These are phyloP conservation scores for Arctium minus DNA, from an alignment of 129 eudicot genomes.

Conservation along the genomic window DNA sequence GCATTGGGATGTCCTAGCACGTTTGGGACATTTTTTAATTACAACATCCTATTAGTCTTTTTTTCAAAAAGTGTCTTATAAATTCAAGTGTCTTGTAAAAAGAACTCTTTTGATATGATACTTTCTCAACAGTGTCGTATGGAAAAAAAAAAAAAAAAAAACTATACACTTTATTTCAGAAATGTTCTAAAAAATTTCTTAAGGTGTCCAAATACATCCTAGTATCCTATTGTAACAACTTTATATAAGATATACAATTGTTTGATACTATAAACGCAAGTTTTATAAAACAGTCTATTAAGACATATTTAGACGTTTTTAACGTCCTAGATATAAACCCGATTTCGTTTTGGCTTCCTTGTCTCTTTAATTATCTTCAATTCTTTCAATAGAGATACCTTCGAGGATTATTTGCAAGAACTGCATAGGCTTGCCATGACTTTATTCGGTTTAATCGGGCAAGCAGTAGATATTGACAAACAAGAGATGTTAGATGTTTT, in stretches of 20 bases:
- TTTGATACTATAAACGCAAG: neutral
- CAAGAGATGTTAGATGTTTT: constrained; percentile 22
- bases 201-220: neutral
- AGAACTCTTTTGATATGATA: too few species aligned
- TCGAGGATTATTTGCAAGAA: constrained; percentile 29
- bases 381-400: constrained; percentile 23
- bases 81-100: too few species aligned
- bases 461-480: constrained; percentile 29
- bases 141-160: too few species aligned
- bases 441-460: constrained; percentile 24
- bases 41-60: too few species aligned
- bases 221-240: neutral
- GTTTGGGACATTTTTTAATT: too few species aligned
- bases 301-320: neutral
- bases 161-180: neutral
- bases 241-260: neutral
- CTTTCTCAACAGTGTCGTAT: too few species aligned
- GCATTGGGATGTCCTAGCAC: too few species aligned
- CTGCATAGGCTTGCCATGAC: constrained; percentile 23
- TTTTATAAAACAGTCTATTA: neutral
- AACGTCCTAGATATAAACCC: neutral
- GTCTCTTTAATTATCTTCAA: neutral
- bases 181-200: neutral
- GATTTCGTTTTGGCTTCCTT: neutral
- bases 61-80: too few species aligned